Conservation (phyloP, 139 green algal species). For the Asterochloris erici region DNA sequence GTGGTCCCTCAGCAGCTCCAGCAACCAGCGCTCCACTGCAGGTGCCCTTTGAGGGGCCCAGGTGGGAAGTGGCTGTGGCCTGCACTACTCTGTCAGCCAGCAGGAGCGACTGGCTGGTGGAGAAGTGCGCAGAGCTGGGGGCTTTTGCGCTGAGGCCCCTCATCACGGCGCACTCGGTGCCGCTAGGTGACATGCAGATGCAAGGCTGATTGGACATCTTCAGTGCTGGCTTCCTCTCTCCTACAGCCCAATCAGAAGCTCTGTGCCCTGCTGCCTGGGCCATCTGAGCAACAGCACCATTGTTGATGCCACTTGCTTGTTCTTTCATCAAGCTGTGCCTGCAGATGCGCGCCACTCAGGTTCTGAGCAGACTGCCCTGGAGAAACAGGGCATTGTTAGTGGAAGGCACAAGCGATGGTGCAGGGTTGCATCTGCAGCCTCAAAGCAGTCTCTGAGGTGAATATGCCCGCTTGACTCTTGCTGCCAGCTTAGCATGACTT, state of each 20-base stretch:
- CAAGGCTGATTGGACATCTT: neutral
- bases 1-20: too few relatives aligned
- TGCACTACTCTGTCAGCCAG: constrained; percentile 79
- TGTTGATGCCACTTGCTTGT: neutral
- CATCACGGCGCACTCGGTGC: constrained; percentile 58
- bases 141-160: constrained; percentile 68
- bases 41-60: constrained; percentile 20
- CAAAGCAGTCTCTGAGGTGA: constrained; percentile 77
- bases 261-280: neutral
- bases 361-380: constrained; percentile 5
- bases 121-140: constrained; percentile 87
- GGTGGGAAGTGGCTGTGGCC: constrained; percentile 52
- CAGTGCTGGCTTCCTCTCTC: neutral
- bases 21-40: neutral
- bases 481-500: neutral
- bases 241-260: neutral
- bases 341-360: neutral
- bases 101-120: constrained; percentile 84
- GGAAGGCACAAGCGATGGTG: constrained; percentile 51
- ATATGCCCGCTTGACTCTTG: neutral
- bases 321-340: neutral
- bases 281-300: neutral
- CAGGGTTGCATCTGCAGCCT: constrained; percentile 72
- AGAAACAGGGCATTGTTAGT: constrained; percentile 2
- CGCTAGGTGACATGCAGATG: constrained; percentile 24